phyloP scores from a whole-genome alignment of 805 yeast genomes.

The Metschnikowia arizonensis region DNA sequence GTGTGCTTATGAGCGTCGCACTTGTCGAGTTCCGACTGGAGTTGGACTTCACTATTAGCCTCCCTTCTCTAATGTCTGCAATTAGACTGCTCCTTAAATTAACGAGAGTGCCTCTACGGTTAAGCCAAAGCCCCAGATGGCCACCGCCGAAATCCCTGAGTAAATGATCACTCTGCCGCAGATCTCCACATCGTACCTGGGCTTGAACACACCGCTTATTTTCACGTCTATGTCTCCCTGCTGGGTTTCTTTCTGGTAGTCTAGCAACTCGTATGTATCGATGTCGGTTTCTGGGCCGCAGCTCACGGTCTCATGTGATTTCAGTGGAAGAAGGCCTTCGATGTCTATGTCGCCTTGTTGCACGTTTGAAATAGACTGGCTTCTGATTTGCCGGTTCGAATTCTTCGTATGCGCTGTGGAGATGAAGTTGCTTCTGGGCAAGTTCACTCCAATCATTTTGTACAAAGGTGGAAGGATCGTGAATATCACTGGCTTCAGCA shows the following conservation, averaged over 20 bases:
- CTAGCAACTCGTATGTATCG: conserved; percentile 39
- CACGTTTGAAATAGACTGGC: conserved; percentile 39
- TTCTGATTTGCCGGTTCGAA: conserved; percentile 33
- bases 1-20: too few relatives aligned
- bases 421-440: conserved; percentile 37
- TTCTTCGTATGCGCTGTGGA: conserved; percentile 36
- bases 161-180: conserved; percentile 74
- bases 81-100: neutral
- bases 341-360: conserved; percentile 9
- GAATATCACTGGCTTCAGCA: conserved; percentile 65
- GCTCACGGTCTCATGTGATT: conserved; percentile 25
- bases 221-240: conserved; percentile 12
- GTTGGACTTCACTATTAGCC: neutral
- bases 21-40: too few relatives aligned
- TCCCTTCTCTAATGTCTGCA: neutral
- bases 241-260: conserved; percentile 21
- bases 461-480: conserved; percentile 58
- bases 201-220: conserved; percentile 47
- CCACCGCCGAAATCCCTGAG: conserved; percentile 68
- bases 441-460: conserved; percentile 34
- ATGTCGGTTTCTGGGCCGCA: conserved; percentile 39
- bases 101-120: conserved; percentile 16
- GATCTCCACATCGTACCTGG: conserved; percentile 71
- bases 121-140: conserved; percentile 42
- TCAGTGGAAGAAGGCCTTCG: conserved; percentile 24